A percentile compares a stretch with the other conserved stretches of the same genome.
Conservation (phyloP, 2,329 filamentous ascomycete genomes). For the Fusarium tricinctum region DNA sequence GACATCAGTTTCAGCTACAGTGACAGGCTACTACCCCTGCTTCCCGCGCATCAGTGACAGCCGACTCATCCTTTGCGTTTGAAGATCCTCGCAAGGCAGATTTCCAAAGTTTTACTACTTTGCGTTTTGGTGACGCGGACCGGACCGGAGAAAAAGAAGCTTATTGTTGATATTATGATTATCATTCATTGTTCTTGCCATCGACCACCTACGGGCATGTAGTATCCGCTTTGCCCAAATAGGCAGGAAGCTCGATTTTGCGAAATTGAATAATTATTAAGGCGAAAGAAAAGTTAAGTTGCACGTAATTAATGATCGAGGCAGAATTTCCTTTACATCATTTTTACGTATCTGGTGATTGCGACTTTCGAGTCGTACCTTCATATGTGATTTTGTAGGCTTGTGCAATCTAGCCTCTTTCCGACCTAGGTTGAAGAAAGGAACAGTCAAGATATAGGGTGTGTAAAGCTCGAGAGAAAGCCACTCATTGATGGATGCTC, state of each 20-base stretch:
- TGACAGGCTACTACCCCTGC: neutral
- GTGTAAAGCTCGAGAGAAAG: too few relatives aligned
- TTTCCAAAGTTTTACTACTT: constrained; percentile 4
- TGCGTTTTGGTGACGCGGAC: constrained; percentile 22
- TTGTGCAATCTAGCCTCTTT: too few relatives aligned
- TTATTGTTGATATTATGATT: constrained; percentile 8
- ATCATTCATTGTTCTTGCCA: neutral
- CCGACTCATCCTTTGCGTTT: constrained; percentile 25
- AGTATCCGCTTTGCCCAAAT: constrained; percentile 24
- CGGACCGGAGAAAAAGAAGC: constrained; percentile 34
- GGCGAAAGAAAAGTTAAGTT: constrained; percentile 1
- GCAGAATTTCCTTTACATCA: neutral
- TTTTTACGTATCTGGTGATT: neutral
- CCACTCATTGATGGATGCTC: too few relatives aligned
- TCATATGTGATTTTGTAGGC: too few relatives aligned
- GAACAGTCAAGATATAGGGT: too few relatives aligned
- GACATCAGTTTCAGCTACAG: constrained; percentile 49
- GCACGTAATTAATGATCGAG: neutral
- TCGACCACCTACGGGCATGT: neutral
- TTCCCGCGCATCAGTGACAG: constrained; percentile 22
- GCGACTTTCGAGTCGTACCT: too few relatives aligned
- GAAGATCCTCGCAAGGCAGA: constrained; percentile 41
- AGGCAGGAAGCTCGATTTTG: constrained; percentile 29
- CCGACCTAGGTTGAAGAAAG: too few relatives aligned
- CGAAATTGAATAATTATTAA: constrained; percentile 17